phyloP scores from a whole-genome alignment of 2,329 filamentous ascomycete genomes.

The Myriosclerotinia curreyana region DNA sequence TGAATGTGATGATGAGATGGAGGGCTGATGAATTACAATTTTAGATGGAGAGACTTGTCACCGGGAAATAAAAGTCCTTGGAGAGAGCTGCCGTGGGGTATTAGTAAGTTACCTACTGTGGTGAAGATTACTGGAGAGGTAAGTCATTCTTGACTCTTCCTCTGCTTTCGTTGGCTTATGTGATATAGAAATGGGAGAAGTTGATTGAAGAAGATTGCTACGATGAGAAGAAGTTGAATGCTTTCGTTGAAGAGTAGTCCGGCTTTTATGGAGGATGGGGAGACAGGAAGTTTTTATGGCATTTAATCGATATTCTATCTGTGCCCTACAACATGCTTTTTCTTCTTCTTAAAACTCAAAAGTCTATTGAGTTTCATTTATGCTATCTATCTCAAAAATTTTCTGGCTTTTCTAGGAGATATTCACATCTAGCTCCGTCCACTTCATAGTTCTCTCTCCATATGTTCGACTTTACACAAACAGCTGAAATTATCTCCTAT shows the following conservation, averaged over 20 bases:
- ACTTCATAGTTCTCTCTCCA: no score
- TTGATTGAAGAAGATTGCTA: conserved; percentile 18
- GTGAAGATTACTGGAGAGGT: conserved; percentile 15
- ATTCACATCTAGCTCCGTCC: neutral
- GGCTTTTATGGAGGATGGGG: neutral
- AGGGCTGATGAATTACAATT: neutral
- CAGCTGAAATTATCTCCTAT: no score
- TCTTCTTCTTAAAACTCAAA: no score
- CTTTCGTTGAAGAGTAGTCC: conserved; percentile 10
- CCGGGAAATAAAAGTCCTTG: conserved; percentile 5
- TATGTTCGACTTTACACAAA: no score
- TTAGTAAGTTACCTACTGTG: conserved; percentile 10
- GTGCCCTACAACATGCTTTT: neutral
- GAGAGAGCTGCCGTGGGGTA: conserved; percentile 11
- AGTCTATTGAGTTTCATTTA: no score
- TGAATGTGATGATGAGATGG: neutral
- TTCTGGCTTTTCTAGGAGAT: neutral
- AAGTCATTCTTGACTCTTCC: neutral
- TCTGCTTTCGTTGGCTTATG: neutral
- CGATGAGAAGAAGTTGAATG: conserved; percentile 14
- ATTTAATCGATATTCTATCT: neutral
- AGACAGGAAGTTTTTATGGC: neutral
- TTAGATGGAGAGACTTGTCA: conserved; percentile 8
- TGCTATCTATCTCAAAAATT: no score
- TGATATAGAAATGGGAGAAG: conserved; percentile 15